Percentiles rank a stretch among this genome's conserved stretches.
phyloP scores from a whole-genome alignment of 176 grass and related monocot genomes.

The Oryza brachyantha region DNA sequence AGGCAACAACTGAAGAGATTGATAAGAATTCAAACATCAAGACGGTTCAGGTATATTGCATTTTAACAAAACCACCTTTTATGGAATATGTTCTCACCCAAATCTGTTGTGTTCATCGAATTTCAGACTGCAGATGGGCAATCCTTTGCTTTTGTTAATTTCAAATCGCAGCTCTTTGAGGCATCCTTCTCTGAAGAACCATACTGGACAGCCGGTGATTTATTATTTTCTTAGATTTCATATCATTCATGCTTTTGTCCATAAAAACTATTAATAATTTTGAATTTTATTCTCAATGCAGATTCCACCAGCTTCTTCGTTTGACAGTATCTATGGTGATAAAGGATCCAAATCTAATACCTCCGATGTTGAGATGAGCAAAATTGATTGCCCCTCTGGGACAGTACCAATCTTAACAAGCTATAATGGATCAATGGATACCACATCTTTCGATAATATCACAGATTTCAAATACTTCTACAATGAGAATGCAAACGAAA shows the following conservation, averaged over 20 bases:
- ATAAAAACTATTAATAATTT: too few species aligned
- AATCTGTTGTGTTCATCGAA: too few species aligned
- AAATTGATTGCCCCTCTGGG: neutral
- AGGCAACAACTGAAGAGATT: too few species aligned
- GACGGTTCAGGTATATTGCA: too few species aligned
- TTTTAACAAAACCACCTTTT: too few species aligned
- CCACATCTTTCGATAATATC: neutral
- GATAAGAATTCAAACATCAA: too few species aligned
- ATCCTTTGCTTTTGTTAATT: neutral
- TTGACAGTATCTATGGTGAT: neutral
- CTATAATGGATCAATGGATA: neutral
- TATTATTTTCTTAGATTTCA: too few species aligned
- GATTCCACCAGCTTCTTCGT: neutral
- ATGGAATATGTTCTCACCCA: too few species aligned
- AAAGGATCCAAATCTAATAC: neutral
- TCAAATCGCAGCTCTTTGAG: neutral
- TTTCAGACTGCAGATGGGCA: neutral
- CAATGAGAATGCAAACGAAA: neutral
- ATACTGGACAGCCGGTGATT: neutral
- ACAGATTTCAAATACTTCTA: too few species aligned
- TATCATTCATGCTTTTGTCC: neutral
- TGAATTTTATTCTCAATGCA: neutral
- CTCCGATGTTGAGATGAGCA: neutral
- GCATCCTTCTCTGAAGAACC: too few species aligned
- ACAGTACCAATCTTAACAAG: neutral